These are phyloP conservation scores for Climacium dendroides DNA, from an alignment of 225 moss, liverwort and hornwort species.

Conservation along the genomic window DNA sequence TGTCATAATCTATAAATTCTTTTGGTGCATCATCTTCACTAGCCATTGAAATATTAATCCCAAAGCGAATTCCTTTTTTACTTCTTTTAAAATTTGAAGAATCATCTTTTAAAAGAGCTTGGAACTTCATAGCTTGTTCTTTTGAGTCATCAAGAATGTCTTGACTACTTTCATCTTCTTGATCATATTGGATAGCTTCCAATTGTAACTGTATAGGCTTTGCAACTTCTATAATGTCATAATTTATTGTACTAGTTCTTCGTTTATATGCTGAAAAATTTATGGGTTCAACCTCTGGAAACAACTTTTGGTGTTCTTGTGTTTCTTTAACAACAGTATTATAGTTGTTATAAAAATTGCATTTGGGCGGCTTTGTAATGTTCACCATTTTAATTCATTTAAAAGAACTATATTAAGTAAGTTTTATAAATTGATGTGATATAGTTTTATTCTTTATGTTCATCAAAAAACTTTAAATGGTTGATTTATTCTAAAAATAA, in stretches of 20 bases:
- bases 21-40: not conserved
- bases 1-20: not conserved
- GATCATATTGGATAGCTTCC: not conserved
- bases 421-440: not conserved
- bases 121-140: not conserved
- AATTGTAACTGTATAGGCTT: not conserved
- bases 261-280: not conserved
- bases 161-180: not conserved
- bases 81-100: not conserved
- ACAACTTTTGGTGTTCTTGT: not conserved
- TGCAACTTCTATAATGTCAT: not conserved
- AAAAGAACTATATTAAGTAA: not conserved
- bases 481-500: not conserved
- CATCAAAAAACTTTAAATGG: not conserved
- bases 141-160: not conserved
- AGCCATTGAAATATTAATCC: not conserved
- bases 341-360: not conserved
- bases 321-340: not conserved
- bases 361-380: not conserved
- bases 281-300: not conserved
- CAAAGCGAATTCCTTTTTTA: not conserved
- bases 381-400: not conserved
- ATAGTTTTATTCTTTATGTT: not conserved
- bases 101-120: not conserved
- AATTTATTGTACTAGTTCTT: constrained; percentile 6